Evolutionary conservation across 345 rosid genomes (phyloP).

Genomic region (Populus alba): DNA sequence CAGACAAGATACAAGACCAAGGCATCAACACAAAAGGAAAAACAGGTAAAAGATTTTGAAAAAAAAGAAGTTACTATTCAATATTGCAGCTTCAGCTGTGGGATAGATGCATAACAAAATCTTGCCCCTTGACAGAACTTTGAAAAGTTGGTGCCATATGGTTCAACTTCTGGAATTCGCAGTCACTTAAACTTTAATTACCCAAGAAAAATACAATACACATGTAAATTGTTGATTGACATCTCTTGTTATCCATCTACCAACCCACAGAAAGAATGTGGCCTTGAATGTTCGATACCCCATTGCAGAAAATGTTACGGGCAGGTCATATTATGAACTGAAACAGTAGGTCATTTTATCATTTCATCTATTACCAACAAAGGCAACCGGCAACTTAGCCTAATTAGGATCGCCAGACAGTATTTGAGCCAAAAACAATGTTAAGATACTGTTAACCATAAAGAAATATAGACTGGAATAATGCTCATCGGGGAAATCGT

Average conservation of each 20-base stretch:
- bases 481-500: too few species aligned
- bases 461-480: not conserved
- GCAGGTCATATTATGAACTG: not conserved
- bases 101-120: not conserved
- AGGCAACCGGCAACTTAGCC: not conserved
- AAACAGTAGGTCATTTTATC: not conserved
- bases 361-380: not conserved
- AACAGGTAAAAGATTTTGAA: not conserved
- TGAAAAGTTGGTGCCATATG: constrained; percentile 10
- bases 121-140: not conserved
- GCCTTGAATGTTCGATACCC: not conserved
- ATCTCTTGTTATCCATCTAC: not conserved
- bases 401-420: not conserved
- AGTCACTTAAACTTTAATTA: constrained; percentile 12
- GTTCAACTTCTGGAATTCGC: not conserved
- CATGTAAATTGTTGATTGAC: not conserved
- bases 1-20: not conserved
- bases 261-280: not conserved
- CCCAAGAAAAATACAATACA: not conserved
- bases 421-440: not conserved
- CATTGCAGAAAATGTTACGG: not conserved
- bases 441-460: not conserved
- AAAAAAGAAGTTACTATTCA: not conserved
- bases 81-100: not conserved
- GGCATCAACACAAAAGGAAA: not conserved